Base-by-base conservation (phyloP, 257 asterid species). In the Coffea canephora region DNA sequence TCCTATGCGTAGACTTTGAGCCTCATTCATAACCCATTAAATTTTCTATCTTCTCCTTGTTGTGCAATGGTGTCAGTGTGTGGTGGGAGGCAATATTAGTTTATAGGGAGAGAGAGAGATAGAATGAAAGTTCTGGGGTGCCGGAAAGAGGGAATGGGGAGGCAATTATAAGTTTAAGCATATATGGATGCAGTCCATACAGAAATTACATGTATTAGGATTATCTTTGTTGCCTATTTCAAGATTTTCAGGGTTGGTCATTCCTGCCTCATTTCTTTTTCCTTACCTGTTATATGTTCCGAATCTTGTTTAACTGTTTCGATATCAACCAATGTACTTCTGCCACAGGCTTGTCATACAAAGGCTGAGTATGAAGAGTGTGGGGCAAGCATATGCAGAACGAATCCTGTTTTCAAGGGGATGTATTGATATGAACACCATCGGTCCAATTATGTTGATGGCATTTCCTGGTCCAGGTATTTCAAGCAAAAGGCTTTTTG, bases 311-410 rank as follows among this genome's bases (percentile, higher is more conserved):
- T 36, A 13, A 14, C n/a, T 66, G 25, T 62, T 48, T 72, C 6
- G 39, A 73, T 39, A n/a, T 61, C 79, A 55, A 52, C 73, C 34
- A 25, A 74, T 21, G 52, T 12, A 36, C 48, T 75, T 57, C 52
- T 39, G 27, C 64, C 75, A 65, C 88, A 93, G 98, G 97, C 98
- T 81, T 96, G 98, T 87, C 99, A 96, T 85, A 93, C 98, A 25
- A 96, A 96, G 88, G 97, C 94, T n/a, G 97, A 96, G 86, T 95
- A 95, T 16, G 99, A 96, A 84, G 99, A 96, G 87, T 81, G 66
- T 82, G 98, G 99, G 72, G 98, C 98, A 59, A 96, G 96, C 89
- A 96, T 96, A 83, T 96, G 99, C 91, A 89, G 97, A 59, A 91
- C 98, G 14, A 96, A 92, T 82, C 99, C 98, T 72, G 91, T 96